Percentiles rank a stretch among this genome's conserved stretches.
Evolutionary conservation across 768 basidiomycete species (phyloP).

Genomic region (Russula earlei): DNA sequence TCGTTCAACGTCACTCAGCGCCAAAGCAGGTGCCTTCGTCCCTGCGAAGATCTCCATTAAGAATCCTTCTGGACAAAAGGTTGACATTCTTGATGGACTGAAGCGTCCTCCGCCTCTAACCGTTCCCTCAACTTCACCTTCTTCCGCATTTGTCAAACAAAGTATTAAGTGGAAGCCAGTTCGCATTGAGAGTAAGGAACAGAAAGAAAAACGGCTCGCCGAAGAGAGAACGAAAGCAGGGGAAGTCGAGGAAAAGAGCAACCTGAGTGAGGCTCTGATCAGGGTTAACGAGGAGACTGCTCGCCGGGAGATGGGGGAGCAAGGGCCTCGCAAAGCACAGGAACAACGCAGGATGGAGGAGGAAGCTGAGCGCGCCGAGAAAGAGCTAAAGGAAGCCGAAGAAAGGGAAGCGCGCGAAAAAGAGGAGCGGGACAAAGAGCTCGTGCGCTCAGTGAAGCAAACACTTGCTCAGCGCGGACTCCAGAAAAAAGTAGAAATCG

Average conservation of each 20-base stretch:
- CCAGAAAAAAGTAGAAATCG: too few species aligned
- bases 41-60: conserved; percentile 34
- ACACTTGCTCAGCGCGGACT: too few species aligned
- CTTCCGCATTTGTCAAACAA: conserved; percentile 5
- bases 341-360: conserved; percentile 33
- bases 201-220: conserved; percentile 40
- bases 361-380: too few species aligned
- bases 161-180: conserved; percentile 29
- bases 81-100: conserved; percentile 43
- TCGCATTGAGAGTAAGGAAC: conserved; percentile 57
- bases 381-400: too few species aligned
- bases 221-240: conserved; percentile 41
- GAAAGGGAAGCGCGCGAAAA: too few species aligned
- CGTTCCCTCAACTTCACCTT: conserved; percentile 28
- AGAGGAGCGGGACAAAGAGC: too few species aligned
- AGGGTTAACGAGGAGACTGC: conserved; percentile 25
- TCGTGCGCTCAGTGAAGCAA: too few species aligned
- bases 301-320: conserved; percentile 25
- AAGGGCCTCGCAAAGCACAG: conserved; percentile 26
- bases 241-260: too few species aligned
- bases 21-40: conserved; percentile 59
- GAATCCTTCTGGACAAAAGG: conserved; percentile 42
- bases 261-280: too few species aligned
- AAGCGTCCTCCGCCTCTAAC: conserved; percentile 38
- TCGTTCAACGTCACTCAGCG: conserved; percentile 37